Base-by-base conservation (phyloP, 2,329 filamentous ascomycete genomes). In the Trichoderma guizhouense region DNA sequence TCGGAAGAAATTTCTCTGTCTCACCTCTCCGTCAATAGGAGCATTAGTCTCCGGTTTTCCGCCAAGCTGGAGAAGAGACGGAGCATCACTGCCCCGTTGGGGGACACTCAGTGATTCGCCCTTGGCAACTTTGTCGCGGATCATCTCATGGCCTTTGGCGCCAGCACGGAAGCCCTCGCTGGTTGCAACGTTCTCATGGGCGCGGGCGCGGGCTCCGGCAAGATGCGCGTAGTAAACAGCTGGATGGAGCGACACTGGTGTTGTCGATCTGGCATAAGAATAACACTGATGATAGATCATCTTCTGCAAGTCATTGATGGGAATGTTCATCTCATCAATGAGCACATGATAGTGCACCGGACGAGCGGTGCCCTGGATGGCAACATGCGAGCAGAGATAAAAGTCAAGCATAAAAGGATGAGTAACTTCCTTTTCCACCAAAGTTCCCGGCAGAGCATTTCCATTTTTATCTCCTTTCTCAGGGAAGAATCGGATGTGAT, bases 181-280 rank as follows among this genome's bases (percentile, higher is more conserved):
- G 0, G 84, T 79, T 0, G 83, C 78, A 4, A 83, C 75, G 72
- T 85, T 80, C 77, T 95, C 91, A 75, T 99, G 96, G 4, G 90
- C 85, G 69, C 90, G 90, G 24, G 93, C 94, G 64, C 96, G 93
- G 72, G 90, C 89, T 9, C 94, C 92, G 39, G 95, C 94, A 74
- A 99, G 83, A 81, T 99, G 96, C 0, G 97, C 94, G 76, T 99
- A 99, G 86, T 99, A 99, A 0, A 98, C 92, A 0, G 96, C 94
- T 0, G 96, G 96, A 75, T 91, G 93, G 0, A 96, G 82, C 0
- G 95, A 98, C 0, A 99, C 95, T 0, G 96, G 94, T 0, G 95
- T 98, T 0, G 95, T 98, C 0, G 95, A 96, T 18, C 96, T 90
- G 70, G 92, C 91, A 78, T 97, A 99, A 71, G 97, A 94, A 81